Percentiles rank a stretch among this genome's conserved stretches.
Conservation (phyloP, 164 flowering plant genomes). For the Buxus sempervirens region DNA sequence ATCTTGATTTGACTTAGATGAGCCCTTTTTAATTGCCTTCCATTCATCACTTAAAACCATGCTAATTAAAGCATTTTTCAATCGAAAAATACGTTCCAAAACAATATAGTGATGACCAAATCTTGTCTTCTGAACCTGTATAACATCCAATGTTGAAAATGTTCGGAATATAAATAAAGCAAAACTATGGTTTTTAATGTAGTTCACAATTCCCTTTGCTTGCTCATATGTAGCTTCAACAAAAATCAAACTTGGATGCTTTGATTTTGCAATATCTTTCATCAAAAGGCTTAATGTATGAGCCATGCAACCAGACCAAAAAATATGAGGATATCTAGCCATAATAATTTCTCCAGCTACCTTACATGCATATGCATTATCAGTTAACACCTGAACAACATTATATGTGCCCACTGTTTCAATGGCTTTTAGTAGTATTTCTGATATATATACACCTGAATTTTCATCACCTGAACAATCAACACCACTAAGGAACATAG, state of each 20-base stretch:
- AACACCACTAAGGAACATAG: slow-evolving; percentile 10
- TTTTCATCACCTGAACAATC: slow-evolving; percentile 18
- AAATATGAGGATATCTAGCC: slow-evolving; percentile 22
- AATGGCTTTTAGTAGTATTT: slow-evolving; percentile 16
- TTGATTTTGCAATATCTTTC: slow-evolving; percentile 23
- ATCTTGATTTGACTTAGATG: not conserved
- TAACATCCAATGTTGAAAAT: slow-evolving; percentile 9
- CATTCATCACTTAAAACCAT: slow-evolving; percentile 13
- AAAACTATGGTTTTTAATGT: slow-evolving; percentile 15
- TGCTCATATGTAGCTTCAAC: slow-evolving; percentile 13
- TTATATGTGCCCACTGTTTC: slow-evolving; percentile 15
- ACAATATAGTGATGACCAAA: slow-evolving; percentile 23
- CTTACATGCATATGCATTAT: slow-evolving; percentile 23
- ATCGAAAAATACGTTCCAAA: slow-evolving; percentile 6
- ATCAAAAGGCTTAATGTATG: slow-evolving; percentile 26
- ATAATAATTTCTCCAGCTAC: slow-evolving; percentile 16
- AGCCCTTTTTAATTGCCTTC: slow-evolving; percentile 2
- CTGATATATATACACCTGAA: slow-evolving; percentile 13
- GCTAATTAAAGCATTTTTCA: slow-evolving; percentile 17
- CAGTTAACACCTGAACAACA: slow-evolving; percentile 22
- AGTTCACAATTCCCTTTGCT: slow-evolving; percentile 20
- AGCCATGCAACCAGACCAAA: slow-evolving; percentile 33
- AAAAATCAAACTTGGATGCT: slow-evolving; percentile 13
- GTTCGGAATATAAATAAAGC: slow-evolving; percentile 11
- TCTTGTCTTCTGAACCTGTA: slow-evolving; percentile 16